Base-by-base conservation (phyloP, 257 asterid species). In the Catharanthus roseus region DNA sequence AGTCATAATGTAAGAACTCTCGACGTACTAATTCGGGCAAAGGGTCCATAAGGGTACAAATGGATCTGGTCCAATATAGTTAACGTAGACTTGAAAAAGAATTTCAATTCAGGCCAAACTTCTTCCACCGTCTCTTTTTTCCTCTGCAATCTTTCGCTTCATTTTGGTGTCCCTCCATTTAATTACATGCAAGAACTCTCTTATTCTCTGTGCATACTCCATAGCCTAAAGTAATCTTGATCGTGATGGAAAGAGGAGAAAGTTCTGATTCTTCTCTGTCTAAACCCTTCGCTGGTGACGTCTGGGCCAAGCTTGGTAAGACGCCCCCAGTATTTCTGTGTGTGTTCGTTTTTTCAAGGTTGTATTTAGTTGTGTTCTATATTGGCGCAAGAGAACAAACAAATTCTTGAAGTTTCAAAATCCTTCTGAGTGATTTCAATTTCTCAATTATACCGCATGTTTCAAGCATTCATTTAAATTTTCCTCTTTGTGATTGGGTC, bases 221-320 rank as follows among this genome's bases (percentile, higher is more conserved):
- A 47, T 18, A 3, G 8, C 4, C 23, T 5, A 49, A 4, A 6
- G 2, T 51, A 21, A 21, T 33, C 47, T 62, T 62, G 47, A 62
- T 34, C 28, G 9, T 44, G 72, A 92, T 92, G 98, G 96, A 92
- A 54, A 81, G 67, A 66, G 98, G 92, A 28, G 91, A 89, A 80
- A 80, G 85, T 78, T 88, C 95, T 2, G 21, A 45, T 19, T 33
- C 69, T 57, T 18, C 76, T 63, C 75, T 31, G 62, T 74, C 92
- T 76, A 74, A 72, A 77, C 72, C 81, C 53, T 69, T 76, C 65
- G 0, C 15, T 45, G 78, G 65, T 69, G 84, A 79, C 61, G 72
- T 88, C 71, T 90, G 98, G 98, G 96, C 96, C 2, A 89, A 85
- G 88, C 86, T 92, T 70, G 92, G 98, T 91, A 77, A 51, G 41